These are phyloP conservation scores for Schizonepeta tenuifolia DNA, from an alignment of 257 asterid species.

Conservation along the genomic window DNA sequence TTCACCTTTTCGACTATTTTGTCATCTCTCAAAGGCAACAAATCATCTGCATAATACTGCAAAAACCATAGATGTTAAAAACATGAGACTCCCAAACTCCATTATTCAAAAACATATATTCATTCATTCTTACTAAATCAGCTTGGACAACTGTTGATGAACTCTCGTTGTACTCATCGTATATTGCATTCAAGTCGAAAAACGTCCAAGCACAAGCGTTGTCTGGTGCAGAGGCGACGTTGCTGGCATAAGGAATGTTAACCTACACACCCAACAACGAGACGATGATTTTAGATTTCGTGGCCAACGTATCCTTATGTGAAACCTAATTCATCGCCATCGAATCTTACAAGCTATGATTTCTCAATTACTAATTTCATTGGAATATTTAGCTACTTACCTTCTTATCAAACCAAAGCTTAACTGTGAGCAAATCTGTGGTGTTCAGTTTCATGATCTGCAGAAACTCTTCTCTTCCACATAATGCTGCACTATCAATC, in stretches of 20 bases:
- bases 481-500: slow-evolving; percentile 53
- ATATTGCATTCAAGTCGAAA: slow-evolving; percentile 49
- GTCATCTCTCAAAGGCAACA: slow-evolving; percentile 61
- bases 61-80: slow-evolving; percentile 14
- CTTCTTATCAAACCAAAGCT: slow-evolving; percentile 65
- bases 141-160: slow-evolving; percentile 52
- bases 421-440: slow-evolving; percentile 61
- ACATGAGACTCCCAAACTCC: slow-evolving; percentile 1
- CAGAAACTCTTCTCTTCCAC: slow-evolving; percentile 68
- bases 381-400: slow-evolving; percentile 19
- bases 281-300: neutral
- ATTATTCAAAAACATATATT: neutral
- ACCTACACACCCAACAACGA: slow-evolving; percentile 38
- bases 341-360: neutral
- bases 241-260: slow-evolving; percentile 57
- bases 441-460: slow-evolving; percentile 57
- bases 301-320: too few relatives aligned
- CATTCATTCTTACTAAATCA: slow-evolving; percentile 48
- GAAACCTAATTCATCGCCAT: neutral
- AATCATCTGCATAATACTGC: slow-evolving; percentile 58
- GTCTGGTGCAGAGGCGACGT: slow-evolving; percentile 52
- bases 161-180: slow-evolving; percentile 50
- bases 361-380: neutral
- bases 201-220: slow-evolving; percentile 57
- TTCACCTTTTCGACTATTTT: slow-evolving; percentile 52